Conservation (phyloP, 176 grass and related monocot genomes). For the Carex littledalei region DNA sequence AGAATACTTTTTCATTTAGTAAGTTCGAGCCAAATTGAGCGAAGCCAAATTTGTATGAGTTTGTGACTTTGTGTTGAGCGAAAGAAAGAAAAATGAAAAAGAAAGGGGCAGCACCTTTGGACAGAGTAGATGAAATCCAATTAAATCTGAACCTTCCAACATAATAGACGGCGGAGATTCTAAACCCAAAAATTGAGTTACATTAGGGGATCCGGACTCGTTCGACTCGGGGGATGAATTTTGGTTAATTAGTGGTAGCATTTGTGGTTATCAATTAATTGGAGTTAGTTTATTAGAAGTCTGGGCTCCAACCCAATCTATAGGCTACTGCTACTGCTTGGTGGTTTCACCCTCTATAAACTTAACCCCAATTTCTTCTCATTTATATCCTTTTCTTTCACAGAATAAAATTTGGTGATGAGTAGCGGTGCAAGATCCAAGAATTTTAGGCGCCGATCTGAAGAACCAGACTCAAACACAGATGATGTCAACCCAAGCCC, state of each 20-base stretch:
- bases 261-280: neutral
- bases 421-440: slow-evolving; percentile 8
- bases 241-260: neutral
- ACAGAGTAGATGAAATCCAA: no score
- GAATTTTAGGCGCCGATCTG: slow-evolving; percentile 21
- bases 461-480: slow-evolving; percentile 15
- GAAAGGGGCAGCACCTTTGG: no score
- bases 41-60: no score
- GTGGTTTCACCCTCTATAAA: neutral
- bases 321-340: neutral
- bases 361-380: neutral
- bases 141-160: no score
- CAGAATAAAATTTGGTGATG: neutral
- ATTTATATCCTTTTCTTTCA: neutral
- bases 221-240: no score
- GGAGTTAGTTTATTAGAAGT: neutral
- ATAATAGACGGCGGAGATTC: no score
- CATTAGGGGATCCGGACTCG: no score
- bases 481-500: slow-evolving; percentile 32
- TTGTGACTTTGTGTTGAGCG: no score
- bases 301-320: neutral
- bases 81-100: no score
- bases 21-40: no score
- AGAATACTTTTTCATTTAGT: no score
- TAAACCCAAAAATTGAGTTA: no score